These are phyloP conservation scores for Zygotorulaspora mrakii DNA, from an alignment of 1,139 yeast genomes.

Conservation along the genomic window DNA sequence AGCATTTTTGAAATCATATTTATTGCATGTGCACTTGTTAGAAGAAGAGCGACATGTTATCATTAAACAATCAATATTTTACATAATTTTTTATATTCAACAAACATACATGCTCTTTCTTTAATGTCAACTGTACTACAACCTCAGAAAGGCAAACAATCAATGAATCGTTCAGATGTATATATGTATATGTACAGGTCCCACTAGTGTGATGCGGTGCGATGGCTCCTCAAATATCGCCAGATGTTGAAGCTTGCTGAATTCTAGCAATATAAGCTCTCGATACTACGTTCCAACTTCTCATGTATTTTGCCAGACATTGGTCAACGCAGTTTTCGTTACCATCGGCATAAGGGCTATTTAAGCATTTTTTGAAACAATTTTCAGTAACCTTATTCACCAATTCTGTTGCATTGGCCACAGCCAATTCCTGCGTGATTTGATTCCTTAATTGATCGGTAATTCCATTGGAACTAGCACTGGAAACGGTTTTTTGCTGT, in stretches of 20 bases:
- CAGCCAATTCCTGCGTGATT: slow-evolving; percentile 77
- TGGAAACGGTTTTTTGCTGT: slow-evolving; percentile 27
- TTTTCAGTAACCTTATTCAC: slow-evolving; percentile 85
- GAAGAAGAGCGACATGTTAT: background rate
- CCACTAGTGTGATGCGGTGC: background rate
- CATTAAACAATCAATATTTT: background rate
- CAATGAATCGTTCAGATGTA: too few species aligned
- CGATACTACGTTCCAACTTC: slow-evolving; percentile 83
- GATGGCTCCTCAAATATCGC: slow-evolving; percentile 26
- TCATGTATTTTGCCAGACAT: slow-evolving; percentile 84
- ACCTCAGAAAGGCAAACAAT: too few species aligned
- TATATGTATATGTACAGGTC: slow-evolving; percentile 4
- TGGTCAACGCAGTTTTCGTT: slow-evolving; percentile 63
- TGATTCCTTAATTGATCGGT: slow-evolving; percentile 67
- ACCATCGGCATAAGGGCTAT: slow-evolving; percentile 43
- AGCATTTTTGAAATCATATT: background rate
- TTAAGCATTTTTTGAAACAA: slow-evolving; percentile 77
- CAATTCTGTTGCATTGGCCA: slow-evolving; percentile 83
- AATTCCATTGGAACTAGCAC: slow-evolving; percentile 36
- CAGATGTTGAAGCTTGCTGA: slow-evolving; percentile 46
- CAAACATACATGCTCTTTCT: too few species aligned
- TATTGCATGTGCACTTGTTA: slow-evolving; percentile 1
- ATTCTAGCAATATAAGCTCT: slow-evolving; percentile 72
- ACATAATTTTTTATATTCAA: slow-evolving; percentile 7
- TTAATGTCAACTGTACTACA: background rate